A percentile compares a stretch with the other conserved stretches of the same genome.
Conservation (phyloP, 1,139 yeast species). For the Debaryomyces fabryi region DNA sequence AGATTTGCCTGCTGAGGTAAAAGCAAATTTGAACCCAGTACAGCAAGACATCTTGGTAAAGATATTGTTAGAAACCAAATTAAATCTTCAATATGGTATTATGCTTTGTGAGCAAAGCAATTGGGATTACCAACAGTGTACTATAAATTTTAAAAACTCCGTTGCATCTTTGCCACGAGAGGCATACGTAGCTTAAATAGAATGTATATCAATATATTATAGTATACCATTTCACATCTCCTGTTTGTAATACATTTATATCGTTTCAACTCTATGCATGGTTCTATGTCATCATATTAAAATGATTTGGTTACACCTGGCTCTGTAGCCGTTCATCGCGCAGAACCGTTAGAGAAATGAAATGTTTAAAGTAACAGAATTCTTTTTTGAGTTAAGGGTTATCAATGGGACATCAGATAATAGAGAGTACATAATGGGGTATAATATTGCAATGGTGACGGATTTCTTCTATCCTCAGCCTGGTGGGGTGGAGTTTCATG, state of each 20-base stretch:
- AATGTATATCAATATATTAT: constrained; percentile 3
- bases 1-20: constrained; percentile 57
- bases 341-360: background rate
- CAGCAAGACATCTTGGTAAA: constrained; percentile 71
- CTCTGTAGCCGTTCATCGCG: background rate
- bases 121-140: constrained; percentile 78
- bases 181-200: constrained; percentile 27
- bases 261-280: background rate
- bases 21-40: constrained; percentile 49
- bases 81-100: constrained; percentile 75
- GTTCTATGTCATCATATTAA: background rate
- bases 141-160: constrained; percentile 70
- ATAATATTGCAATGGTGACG: constrained; percentile 77
- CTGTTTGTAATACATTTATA: background rate
- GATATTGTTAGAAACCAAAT: constrained; percentile 71
- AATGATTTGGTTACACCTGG: background rate
- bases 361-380: background rate
- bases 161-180: constrained; percentile 47
- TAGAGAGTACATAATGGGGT: constrained; percentile 19
- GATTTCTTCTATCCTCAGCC: constrained; percentile 99
- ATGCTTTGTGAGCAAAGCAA: constrained; percentile 89
- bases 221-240: background rate
- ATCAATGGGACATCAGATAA: background rate
- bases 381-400: background rate
- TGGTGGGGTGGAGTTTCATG: constrained; percentile 97